Percentiles rank a stretch among this genome's conserved stretches.
These are phyloP conservation scores for Fusarium nanum DNA, from an alignment of 2,329 filamentous ascomycete genomes.

Conservation along the genomic window DNA sequence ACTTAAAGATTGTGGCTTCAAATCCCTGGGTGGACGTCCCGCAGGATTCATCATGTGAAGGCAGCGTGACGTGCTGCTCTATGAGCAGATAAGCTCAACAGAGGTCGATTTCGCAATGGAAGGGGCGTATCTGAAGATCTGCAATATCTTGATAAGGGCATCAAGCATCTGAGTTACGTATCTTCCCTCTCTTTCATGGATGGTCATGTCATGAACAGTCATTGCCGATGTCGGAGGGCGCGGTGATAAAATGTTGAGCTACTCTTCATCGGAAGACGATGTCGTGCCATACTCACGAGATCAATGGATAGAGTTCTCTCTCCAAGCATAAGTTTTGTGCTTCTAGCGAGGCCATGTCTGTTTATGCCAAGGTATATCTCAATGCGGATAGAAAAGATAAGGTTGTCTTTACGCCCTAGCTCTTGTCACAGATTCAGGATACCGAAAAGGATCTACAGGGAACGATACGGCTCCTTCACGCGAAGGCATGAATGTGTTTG, in stretches of 20 bases:
- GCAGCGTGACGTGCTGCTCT: conserved; percentile 7
- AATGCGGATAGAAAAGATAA: not conserved
- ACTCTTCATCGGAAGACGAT: not conserved
- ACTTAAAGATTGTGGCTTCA: conserved; percentile 1
- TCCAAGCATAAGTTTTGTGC: not conserved
- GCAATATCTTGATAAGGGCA: not conserved
- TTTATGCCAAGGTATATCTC: not conserved
- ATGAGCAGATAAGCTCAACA: not conserved
- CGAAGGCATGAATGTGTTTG: not conserved
- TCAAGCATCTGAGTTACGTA: not conserved
- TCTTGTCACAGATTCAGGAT: conserved; percentile 1
- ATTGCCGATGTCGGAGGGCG: conserved; percentile 19
- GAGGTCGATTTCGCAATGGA: not conserved
- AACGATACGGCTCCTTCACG: not conserved
- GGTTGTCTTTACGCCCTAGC: not conserved
- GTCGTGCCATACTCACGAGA: not conserved
- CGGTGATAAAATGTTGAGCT: not conserved
- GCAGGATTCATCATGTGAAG: not conserved
- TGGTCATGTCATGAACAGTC: not conserved
- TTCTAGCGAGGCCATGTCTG: not conserved
- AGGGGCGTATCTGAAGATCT: not conserved
- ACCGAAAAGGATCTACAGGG: not conserved
- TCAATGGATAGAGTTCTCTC: not conserved
- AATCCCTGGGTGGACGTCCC: not conserved
- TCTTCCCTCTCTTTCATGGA: not conserved